phyloP scores from a whole-genome alignment of 1,284 basidiomycete genomes.

The Ceratobasidium theobromae region DNA sequence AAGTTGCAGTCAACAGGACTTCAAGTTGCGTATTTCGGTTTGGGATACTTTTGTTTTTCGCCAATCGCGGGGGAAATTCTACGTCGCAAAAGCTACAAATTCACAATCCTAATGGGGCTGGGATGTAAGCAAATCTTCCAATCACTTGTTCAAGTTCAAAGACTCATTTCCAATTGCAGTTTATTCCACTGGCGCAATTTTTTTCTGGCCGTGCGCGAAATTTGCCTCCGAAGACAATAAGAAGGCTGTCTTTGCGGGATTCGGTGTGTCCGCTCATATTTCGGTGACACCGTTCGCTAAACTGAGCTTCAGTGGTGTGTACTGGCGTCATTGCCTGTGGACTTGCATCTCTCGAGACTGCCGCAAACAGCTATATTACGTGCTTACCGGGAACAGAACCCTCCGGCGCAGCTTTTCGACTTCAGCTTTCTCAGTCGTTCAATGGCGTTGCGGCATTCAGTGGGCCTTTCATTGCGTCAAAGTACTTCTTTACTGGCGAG shows the following conservation, averaged over 20 bases:
- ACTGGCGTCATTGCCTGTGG: slow-evolving; percentile 60
- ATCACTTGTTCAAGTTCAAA: slow-evolving; percentile 13
- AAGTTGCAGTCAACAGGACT: slow-evolving; percentile 75
- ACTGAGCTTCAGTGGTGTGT: slow-evolving; percentile 9
- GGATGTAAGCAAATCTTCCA: slow-evolving; percentile 8
- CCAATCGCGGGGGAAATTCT: slow-evolving; percentile 61
- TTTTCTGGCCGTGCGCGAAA: slow-evolving; percentile 80
- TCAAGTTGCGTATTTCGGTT: slow-evolving; percentile 72
- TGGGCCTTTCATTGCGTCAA: slow-evolving; percentile 76
- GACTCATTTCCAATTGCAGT: slow-evolving; percentile 22
- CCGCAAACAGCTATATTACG: slow-evolving; percentile 79
- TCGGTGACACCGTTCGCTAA: neutral
- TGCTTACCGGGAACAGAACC: slow-evolving; percentile 55
- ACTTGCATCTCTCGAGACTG: slow-evolving; percentile 65
- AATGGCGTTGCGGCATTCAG: slow-evolving; percentile 78
- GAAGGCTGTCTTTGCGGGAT: slow-evolving; percentile 61
- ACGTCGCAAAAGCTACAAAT: slow-evolving; percentile 51
- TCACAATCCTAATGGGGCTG: slow-evolving; percentile 35
- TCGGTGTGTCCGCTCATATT: slow-evolving; percentile 66
- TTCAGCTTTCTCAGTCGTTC: slow-evolving; percentile 82
- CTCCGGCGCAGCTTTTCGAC: slow-evolving; percentile 71
- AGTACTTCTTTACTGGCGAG: slow-evolving; percentile 49
- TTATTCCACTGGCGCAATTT: slow-evolving; percentile 56
- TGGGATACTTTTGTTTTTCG: slow-evolving; percentile 65
- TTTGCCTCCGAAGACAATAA: slow-evolving; percentile 49